Percentiles rank a stretch among this genome's conserved stretches.
phyloP scores from a whole-genome alignment of 163 green algal genomes.

The Chlorella variabilis region DNA sequence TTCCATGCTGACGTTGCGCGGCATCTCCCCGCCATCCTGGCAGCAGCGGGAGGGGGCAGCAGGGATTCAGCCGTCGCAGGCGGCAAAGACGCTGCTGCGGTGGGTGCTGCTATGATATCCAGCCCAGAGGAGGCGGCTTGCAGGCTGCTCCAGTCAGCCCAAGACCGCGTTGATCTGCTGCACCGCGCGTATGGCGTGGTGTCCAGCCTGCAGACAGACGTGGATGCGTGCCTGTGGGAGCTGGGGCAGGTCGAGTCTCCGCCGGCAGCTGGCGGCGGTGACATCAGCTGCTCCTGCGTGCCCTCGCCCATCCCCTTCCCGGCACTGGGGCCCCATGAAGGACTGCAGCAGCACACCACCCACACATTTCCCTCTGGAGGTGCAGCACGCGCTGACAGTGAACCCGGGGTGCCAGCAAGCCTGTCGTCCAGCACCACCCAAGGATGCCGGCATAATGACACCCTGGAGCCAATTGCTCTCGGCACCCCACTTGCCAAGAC shows the following conservation, averaged over 20 bases:
- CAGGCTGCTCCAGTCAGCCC: neutral
- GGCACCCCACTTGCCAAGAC: neutral
- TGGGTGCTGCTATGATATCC: neutral
- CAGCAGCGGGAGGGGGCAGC: neutral
- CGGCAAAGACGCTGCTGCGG: neutral
- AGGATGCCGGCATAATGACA: too few species aligned
- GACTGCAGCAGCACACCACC: neutral
- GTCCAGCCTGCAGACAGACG: constrained; percentile 12
- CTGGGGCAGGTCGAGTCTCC: neutral
- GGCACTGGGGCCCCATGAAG: neutral
- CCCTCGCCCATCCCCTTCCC: constrained; percentile 1
- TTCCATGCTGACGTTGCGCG: neutral
- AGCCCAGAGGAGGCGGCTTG: neutral
- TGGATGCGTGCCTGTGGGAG: constrained; percentile 15
- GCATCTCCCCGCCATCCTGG: neutral
- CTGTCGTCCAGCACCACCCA: too few species aligned
- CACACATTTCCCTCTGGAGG: neutral
- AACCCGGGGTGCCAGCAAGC: too few species aligned
- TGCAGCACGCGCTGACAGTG: neutral
- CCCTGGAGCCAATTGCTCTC: too few species aligned
- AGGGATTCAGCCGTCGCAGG: neutral
- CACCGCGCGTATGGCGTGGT: constrained; percentile 7
- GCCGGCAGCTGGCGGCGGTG: too few species aligned
- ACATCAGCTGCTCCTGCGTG: neutral
- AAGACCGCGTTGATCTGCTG: constrained; percentile 12